Base-by-base conservation (phyloP, 2,329 filamentous ascomycete genomes). In the Verticillium isaacii region DNA sequence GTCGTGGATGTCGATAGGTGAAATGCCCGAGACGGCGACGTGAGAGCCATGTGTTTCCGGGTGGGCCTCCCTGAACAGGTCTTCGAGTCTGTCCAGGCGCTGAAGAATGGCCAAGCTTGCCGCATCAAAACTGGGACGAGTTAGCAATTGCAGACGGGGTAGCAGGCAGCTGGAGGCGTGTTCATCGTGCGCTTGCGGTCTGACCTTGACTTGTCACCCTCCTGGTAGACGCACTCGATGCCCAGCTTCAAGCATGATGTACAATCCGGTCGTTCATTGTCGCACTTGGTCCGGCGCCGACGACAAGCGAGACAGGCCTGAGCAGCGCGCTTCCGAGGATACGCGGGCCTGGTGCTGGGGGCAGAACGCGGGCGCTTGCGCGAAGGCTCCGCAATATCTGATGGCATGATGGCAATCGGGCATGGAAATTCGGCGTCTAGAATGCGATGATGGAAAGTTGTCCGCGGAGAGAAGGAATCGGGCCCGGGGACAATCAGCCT, bases 241-340 rank as follows among this genome's bases (percentile, higher is more conserved):
- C 59, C 59, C 9, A 60, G 23, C n/a, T 39, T 37, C n/a, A n/a
- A 32, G 32, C 59, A 60, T 6, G 50, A 56, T 15, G 32, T 29
- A 32, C 59, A 60, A 29, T 19, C 29, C 9, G 59, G 59, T 23
- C 37, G 34, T 41, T 60, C 59, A 23, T 60, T 60, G 34, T 60
- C 59, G 29, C 59, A 60, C 32, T 60, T 60, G 5, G 52, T 56
- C 15, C 52, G 59, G 34, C 59, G 59, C 12, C 54, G 59, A 34
- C 59, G 59, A 32, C 59, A 60, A 6, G 59, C 39, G 23, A 60
- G 34, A 32, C 59, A 60, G 12, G 59, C 59, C 32, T 60, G 59
- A 2, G 29, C 59, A 34, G 59, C 59, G 19, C 59, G 59, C 37
- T 60, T 60, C 59, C 59, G 59, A 14, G 59, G 59, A 60, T 60